phyloP scores from a whole-genome alignment of 106 monocot genomes.

The Acanthochlamys bracteata region DNA sequence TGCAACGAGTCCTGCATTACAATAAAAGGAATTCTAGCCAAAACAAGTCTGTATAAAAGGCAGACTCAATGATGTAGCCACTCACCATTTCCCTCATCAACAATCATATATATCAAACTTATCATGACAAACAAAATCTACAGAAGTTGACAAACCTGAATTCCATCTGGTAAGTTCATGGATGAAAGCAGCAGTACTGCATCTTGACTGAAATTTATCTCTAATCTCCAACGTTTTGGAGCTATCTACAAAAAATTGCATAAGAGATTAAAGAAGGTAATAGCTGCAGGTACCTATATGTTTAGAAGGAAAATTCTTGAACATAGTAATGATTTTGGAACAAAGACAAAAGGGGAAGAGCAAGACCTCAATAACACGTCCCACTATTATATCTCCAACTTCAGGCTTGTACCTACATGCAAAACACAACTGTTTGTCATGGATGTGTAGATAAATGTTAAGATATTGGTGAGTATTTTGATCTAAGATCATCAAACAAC shows the following conservation, averaged over 20 bases:
- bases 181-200: conserved; percentile 99
- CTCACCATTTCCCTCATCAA: too few species aligned
- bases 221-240: conserved; percentile 86
- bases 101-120: background rate
- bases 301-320: too few species aligned
- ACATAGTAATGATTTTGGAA: too few species aligned
- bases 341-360: too few species aligned
- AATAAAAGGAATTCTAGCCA: too few species aligned
- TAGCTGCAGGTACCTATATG: too few species aligned
- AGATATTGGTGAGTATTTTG: too few species aligned
- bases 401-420: conserved; percentile 92
- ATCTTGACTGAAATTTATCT: conserved; percentile 93
- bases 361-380: conserved; percentile 83
- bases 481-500: too few species aligned
- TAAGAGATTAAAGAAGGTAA: too few species aligned
- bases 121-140: background rate
- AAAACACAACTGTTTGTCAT: background rate
- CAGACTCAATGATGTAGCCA: too few species aligned
- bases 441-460: background rate
- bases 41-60: too few species aligned
- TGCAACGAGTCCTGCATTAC: too few species aligned
- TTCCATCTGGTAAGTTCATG: conserved; percentile 97
- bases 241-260: conserved; percentile 44
- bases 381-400: conserved; percentile 93
- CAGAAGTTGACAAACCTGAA: conserved; percentile 50